A percentile compares a stretch with the other conserved stretches of the same genome.
Evolutionary conservation across 2,329 filamentous ascomycete species (phyloP).

Genomic region (Phoma herbarum): DNA sequence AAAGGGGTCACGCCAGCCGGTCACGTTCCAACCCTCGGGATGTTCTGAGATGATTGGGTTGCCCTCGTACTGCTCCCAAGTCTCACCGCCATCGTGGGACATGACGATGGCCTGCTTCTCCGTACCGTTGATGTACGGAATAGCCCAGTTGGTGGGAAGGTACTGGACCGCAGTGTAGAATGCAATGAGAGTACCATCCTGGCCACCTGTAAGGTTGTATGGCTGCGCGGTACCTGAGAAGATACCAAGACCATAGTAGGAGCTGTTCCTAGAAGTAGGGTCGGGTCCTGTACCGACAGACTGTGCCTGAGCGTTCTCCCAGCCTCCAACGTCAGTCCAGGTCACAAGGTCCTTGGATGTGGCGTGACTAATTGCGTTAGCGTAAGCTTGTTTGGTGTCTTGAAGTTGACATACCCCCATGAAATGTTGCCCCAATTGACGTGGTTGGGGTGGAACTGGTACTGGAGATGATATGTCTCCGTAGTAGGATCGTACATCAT

Average conservation of each 20-base stretch:
- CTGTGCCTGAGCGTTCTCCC: conserved; percentile 55
- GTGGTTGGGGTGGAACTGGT: conserved; percentile 61
- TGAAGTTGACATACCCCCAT: conserved; percentile 36
- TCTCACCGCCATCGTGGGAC: conserved; percentile 57
- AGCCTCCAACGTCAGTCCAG: conserved; percentile 57
- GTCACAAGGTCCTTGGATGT: conserved; percentile 60
- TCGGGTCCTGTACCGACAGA: conserved; percentile 52
- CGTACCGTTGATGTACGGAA: conserved; percentile 56
- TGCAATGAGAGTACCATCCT: conserved; percentile 56
- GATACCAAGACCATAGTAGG: conserved; percentile 62
- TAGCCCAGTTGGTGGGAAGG: conserved; percentile 57
- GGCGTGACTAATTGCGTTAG: conserved; percentile 59
- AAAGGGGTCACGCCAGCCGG: conserved; percentile 47
- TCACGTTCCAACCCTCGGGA: conserved; percentile 57
- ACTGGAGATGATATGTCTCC: conserved; percentile 62
- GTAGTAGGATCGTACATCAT: conserved; percentile 60
- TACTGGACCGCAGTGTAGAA: conserved; percentile 60
- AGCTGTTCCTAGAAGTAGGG: conserved; percentile 40
- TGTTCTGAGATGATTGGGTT: conserved; percentile 57
- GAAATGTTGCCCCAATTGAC: conserved; percentile 59
- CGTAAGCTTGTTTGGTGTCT: conserved; percentile 34
- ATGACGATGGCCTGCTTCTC: conserved; percentile 58
- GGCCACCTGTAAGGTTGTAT: conserved; percentile 58
- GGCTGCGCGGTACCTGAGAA: conserved; percentile 63
- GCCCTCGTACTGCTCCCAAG: conserved; percentile 57